phyloP scores from a whole-genome alignment of 768 basidiomycete genomes.

The Lepiota subincarnata region DNA sequence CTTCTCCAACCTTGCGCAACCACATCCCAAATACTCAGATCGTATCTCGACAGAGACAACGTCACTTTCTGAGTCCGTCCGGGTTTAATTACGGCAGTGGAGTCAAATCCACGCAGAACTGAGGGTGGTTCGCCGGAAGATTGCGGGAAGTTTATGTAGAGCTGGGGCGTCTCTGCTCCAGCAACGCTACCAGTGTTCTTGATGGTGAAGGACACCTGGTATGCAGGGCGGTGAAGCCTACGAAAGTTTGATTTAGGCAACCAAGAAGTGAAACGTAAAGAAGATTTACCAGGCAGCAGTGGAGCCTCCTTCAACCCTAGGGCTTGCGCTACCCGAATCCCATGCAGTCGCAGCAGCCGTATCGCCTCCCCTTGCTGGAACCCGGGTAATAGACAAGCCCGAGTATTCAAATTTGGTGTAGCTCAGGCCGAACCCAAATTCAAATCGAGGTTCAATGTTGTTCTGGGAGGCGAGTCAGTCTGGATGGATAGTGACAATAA shows the following conservation, averaged over 20 bases:
- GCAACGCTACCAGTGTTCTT: constrained; percentile 56
- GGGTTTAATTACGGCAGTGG: constrained; percentile 42
- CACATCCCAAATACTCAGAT: constrained; percentile 75
- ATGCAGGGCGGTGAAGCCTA: constrained; percentile 65
- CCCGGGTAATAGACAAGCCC: constrained; percentile 43
- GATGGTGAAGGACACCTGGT: constrained; percentile 59
- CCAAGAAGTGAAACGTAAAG: neutral
- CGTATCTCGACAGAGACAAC: constrained; percentile 63
- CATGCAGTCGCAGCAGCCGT: constrained; percentile 42
- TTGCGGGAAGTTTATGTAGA: constrained; percentile 69
- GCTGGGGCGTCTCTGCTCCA: constrained; percentile 68
- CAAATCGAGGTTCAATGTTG: constrained; percentile 75
- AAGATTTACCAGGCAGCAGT: constrained; percentile 51
- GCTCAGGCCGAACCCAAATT: constrained; percentile 87
- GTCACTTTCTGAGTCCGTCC: constrained; percentile 43
- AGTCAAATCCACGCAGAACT: constrained; percentile 65
- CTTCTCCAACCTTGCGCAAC: constrained; percentile 69
- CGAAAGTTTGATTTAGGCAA: neutral
- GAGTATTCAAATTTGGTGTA: constrained; percentile 82
- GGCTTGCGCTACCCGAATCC: constrained; percentile 55
- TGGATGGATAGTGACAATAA: neutral
- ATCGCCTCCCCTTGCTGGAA: constrained; percentile 34
- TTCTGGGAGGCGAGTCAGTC: constrained; percentile 30
- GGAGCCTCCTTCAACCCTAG: constrained; percentile 53
- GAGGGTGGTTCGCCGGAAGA: constrained; percentile 68